These are phyloP conservation scores for Biscogniauxia marginata DNA, from an alignment of 2,329 filamentous ascomycete species.

Conservation along the genomic window DNA sequence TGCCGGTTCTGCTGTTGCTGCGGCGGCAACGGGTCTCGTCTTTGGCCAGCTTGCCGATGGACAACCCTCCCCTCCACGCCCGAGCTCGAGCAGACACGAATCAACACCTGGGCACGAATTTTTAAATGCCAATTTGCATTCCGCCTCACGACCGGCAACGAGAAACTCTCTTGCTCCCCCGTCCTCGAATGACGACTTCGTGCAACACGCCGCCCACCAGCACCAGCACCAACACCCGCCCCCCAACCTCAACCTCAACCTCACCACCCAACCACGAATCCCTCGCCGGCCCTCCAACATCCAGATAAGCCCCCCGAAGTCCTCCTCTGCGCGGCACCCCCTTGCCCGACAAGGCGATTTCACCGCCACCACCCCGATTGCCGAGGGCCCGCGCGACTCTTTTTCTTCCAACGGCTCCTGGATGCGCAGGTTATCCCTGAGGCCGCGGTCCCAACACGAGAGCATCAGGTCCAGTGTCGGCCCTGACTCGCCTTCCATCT, in stretches of 20 bases:
- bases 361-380: conserved; percentile 25
- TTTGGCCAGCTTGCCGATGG: conserved; percentile 54
- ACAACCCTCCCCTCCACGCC: conserved; percentile 31
- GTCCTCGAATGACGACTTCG: conserved; percentile 32
- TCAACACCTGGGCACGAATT: conserved; percentile 35
- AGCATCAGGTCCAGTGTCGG: conserved; percentile 64
- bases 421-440: conserved; percentile 68
- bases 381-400: conserved; percentile 54
- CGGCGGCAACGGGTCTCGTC: conserved; percentile 57
- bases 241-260: conserved; percentile 18
- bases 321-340: conserved; percentile 42
- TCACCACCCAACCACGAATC: conserved; percentile 27
- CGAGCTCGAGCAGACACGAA: conserved; percentile 33
- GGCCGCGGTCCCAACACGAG: conserved; percentile 63
- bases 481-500: conserved; percentile 64
- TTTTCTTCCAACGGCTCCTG: conserved; percentile 65
- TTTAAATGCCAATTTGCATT: conserved; percentile 27
- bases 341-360: conserved; percentile 34
- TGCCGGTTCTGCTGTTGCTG: conserved; percentile 60
- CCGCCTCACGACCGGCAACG: conserved; percentile 43
- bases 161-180: conserved; percentile 37
- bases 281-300: conserved; percentile 27
- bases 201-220: conserved; percentile 34
- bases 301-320: conserved; percentile 42
- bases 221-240: conserved; percentile 22